Evolutionary conservation across 2,329 filamentous ascomycete genomes (phyloP).

Genomic region (Magnaporthiopsis incrustans): DNA sequence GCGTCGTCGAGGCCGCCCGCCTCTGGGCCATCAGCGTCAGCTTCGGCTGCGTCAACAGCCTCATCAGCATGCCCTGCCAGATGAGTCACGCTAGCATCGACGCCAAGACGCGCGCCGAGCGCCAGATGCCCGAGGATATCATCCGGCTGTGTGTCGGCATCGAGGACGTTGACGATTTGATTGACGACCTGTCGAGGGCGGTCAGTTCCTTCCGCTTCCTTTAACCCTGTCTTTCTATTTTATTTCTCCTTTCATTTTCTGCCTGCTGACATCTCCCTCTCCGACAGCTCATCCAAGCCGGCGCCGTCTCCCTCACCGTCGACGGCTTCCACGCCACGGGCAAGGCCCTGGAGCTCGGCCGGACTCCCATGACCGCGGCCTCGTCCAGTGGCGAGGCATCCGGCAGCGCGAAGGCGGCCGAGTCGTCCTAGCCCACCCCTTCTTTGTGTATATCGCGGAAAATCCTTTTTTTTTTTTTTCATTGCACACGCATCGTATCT

Average conservation of each 20-base stretch:
- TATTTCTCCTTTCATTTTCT: neutral
- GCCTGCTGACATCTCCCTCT: neutral
- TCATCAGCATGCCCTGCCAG: conserved; percentile 98
- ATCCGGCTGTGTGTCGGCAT: conserved; percentile 95
- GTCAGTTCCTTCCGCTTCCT: conserved; percentile 46
- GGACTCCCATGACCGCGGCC: neutral
- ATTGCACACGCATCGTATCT: neutral
- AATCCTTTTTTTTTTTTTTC: too few relatives aligned
- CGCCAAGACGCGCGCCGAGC: conserved; percentile 80
- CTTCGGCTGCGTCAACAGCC: conserved; percentile 94
- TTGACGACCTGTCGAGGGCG: conserved; percentile 85
- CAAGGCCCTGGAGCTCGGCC: conserved; percentile 5
- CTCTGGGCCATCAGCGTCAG: conserved; percentile 95
- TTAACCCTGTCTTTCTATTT: neutral
- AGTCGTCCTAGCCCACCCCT: neutral
- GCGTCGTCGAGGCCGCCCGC: conserved; percentile 87
- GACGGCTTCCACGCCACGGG: conserved; percentile 8
- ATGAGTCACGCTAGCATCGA: conserved; percentile 99
- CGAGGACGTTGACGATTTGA: conserved; percentile 83
- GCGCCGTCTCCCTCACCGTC: conserved; percentile 7
- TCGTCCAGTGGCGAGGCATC: neutral
- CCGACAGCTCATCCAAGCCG: conserved; percentile 7
- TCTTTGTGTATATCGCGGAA: too few relatives aligned
- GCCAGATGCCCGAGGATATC: conserved; percentile 92
- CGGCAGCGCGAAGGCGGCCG: neutral